These are phyloP conservation scores for Cytospora piceicola DNA, from an alignment of 2,329 filamentous ascomycete species.

Conservation along the genomic window DNA sequence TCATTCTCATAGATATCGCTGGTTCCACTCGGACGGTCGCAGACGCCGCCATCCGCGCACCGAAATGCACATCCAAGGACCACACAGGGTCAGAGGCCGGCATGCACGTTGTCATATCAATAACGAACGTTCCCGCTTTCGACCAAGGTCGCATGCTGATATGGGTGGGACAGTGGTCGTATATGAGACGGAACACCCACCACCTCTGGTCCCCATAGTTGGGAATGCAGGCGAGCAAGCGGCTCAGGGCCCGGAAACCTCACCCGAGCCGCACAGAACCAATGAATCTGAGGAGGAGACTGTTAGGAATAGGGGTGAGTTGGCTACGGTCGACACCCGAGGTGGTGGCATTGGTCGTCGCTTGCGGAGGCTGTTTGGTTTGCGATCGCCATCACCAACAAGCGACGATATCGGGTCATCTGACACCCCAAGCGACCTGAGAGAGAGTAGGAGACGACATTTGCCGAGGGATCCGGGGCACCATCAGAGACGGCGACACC, in stretches of 20 bases:
- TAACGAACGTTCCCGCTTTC: neutral
- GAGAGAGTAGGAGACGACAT: neutral
- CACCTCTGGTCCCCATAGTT: no score
- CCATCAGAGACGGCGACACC: neutral
- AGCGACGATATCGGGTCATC: no score
- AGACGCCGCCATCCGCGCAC: slow-evolving; percentile 4
- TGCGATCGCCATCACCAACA: neutral
- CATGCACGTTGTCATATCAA: slow-evolving; percentile 2
- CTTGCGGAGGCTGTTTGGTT: slow-evolving; percentile 1
- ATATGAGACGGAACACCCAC: neutral
- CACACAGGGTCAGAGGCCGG: neutral
- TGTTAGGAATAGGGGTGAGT: neutral
- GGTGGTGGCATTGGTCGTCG: slow-evolving; percentile 3
- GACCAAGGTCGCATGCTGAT: neutral
- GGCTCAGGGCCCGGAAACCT: neutral
- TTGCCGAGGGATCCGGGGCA: neutral
- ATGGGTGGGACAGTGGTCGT: neutral
- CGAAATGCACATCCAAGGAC: neutral
- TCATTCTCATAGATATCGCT: neutral
- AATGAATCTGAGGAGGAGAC: neutral
- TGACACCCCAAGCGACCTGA: neutral
- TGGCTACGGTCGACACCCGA: neutral
- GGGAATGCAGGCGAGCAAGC: neutral
- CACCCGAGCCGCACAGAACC: no score
- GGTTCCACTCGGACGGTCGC: slow-evolving; percentile 4